These are phyloP conservation scores for Podospora pseudopauciseta DNA, from an alignment of 495 filamentous ascomycete genomes.

Conservation along the genomic window DNA sequence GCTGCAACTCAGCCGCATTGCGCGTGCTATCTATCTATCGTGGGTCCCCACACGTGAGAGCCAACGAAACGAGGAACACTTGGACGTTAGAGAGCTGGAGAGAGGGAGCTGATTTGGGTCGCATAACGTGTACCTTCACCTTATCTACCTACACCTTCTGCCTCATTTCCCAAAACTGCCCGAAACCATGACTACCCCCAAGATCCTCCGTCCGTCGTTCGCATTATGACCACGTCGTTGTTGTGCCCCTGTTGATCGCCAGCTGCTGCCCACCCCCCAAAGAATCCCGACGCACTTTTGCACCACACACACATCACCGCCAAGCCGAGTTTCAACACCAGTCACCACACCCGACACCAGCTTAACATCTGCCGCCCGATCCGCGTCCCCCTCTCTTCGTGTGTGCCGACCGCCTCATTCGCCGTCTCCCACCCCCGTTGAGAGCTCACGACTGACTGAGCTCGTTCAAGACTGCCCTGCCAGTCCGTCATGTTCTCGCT, in stretches of 20 bases:
- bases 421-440: slow-evolving; percentile 3
- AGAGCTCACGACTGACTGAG: slow-evolving; percentile 9
- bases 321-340: slow-evolving; percentile 10
- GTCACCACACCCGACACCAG: not conserved
- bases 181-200: slow-evolving; percentile 27
- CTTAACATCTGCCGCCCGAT: not conserved
- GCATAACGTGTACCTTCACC: slow-evolving; percentile 13
- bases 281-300: slow-evolving; percentile 5
- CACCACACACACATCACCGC: slow-evolving; percentile 7
- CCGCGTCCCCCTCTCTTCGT: not conserved
- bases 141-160: slow-evolving; percentile 19
- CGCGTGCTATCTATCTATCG: not conserved
- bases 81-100: not conserved
- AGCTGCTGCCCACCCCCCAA: not conserved
- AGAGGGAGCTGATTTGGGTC: slow-evolving; percentile 14
- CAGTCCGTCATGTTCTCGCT: slow-evolving; percentile 32
- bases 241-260: slow-evolving; percentile 28
- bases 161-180: slow-evolving; percentile 13
- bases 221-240: slow-evolving; percentile 29
- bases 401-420: not conserved
- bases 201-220: slow-evolving; percentile 17
- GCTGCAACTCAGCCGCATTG: not conserved
- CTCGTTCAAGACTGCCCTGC: slow-evolving; percentile 7
- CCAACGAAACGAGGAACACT: slow-evolving; percentile 4
- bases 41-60: not conserved